Conservation (phyloP, 139 green algal genomes). For the Volvox reticuliferus region DNA sequence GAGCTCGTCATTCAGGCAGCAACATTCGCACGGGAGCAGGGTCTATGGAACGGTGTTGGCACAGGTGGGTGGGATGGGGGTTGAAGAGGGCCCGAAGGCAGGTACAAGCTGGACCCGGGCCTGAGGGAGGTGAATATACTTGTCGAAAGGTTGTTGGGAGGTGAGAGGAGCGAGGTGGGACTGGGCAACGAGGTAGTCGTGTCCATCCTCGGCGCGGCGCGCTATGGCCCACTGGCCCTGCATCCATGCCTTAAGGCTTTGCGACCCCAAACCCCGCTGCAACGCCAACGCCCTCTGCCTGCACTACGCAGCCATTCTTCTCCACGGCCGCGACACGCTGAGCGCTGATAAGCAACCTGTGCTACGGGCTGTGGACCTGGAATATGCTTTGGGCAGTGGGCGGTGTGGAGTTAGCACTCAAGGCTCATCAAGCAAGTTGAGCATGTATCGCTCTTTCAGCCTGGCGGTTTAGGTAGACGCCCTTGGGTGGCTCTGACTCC, state of each 20-base stretch:
- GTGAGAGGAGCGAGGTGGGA: too few relatives aligned
- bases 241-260: too few relatives aligned
- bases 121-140: too few relatives aligned
- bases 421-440: neutral
- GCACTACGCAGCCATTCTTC: constrained; percentile 46
- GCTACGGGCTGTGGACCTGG: constrained; percentile 54
- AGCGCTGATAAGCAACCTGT: constrained; percentile 57
- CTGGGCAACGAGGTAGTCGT: too few relatives aligned
- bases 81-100: neutral
- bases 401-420: neutral
- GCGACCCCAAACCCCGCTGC: too few relatives aligned
- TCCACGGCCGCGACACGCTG: constrained; percentile 51
- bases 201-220: too few relatives aligned
- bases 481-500: too few relatives aligned
- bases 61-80: constrained; percentile 20
- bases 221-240: too few relatives aligned
- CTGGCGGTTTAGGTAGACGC: neutral
- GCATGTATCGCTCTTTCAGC: constrained; percentile 24
- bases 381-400: neutral
- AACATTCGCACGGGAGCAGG: constrained; percentile 11
- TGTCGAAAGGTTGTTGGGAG: too few relatives aligned
- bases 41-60: constrained; percentile 45
- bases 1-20: constrained; percentile 14
- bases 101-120: neutral
- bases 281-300: too few relatives aligned